phyloP scores from a whole-genome alignment of 495 filamentous ascomycete species.

The Lasiosphaeria ovina region DNA sequence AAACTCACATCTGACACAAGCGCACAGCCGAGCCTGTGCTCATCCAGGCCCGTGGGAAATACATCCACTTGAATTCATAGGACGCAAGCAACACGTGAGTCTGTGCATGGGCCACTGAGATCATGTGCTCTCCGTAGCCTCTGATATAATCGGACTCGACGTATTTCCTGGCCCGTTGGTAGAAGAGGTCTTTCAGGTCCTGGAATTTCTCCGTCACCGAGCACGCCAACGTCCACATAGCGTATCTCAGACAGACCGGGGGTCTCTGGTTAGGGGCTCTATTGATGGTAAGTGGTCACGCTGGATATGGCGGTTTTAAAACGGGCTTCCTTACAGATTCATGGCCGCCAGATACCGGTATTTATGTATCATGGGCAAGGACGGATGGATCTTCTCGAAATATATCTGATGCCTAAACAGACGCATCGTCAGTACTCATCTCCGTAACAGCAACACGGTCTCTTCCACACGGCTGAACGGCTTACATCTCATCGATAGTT shows the following conservation, averaged over 20 bases:
- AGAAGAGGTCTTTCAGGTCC: conserved; percentile 77
- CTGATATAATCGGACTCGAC: conserved; percentile 87
- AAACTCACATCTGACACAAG: conserved; percentile 68
- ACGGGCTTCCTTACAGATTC: conserved; percentile 55
- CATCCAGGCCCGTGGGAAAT: conserved; percentile 94
- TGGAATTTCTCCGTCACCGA: conserved; percentile 77
- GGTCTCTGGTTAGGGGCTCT: conserved; percentile 79
- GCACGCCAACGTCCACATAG: conserved; percentile 88
- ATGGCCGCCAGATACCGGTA: conserved; percentile 80
- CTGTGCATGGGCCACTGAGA: conserved; percentile 79
- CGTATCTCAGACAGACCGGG: conserved; percentile 85
- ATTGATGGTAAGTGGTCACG: not conserved
- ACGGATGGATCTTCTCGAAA: conserved; percentile 87
- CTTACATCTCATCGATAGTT: conserved; percentile 86
- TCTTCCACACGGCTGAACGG: conserved; percentile 8
- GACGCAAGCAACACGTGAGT: conserved; percentile 73
- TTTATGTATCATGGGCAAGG: conserved; percentile 83
- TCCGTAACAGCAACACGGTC: not conserved
- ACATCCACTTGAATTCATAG: conserved; percentile 98
- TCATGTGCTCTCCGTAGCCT: conserved; percentile 83
- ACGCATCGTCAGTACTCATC: conserved; percentile 17
- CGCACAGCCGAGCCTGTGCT: conserved; percentile 77
- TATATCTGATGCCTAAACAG: conserved; percentile 70
- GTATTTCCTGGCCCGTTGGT: conserved; percentile 84
- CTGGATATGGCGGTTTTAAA: not conserved